Evolutionary conservation across 75 land plant genomes (phyloP).

Genomic region (Picea glauca): DNA sequence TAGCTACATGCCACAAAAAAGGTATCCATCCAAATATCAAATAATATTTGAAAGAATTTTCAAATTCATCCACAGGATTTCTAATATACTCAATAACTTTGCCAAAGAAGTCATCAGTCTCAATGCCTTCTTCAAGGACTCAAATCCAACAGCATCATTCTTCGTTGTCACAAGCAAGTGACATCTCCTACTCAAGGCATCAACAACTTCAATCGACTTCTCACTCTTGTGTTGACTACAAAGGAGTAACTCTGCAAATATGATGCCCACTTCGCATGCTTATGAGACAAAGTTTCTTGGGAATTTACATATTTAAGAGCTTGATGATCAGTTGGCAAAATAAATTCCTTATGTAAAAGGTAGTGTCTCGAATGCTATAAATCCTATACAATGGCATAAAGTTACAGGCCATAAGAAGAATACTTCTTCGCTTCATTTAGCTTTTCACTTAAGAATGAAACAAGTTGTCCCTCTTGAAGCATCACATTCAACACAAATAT

Average conservation of each 20-base stretch:
- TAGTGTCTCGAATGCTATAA: too few relatives aligned
- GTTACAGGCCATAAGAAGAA: too few relatives aligned
- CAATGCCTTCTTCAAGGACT: slow-evolving; percentile 11
- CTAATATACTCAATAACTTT: not conserved
- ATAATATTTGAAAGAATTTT: not conserved
- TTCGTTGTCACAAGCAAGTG: not conserved
- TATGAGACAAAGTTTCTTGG: too few relatives aligned
- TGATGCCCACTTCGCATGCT: slow-evolving; percentile 15
- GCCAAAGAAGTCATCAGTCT: not conserved
- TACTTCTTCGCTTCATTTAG: too few relatives aligned
- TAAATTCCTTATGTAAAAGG: too few relatives aligned
- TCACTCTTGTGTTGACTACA: slow-evolving; percentile 13
- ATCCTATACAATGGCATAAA: too few relatives aligned
- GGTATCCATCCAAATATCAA: slow-evolving; percentile 8
- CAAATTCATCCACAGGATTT: not conserved
- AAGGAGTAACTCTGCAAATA: slow-evolving; percentile 10
- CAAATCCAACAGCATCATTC: slow-evolving; percentile 7
- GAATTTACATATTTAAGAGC: too few relatives aligned
- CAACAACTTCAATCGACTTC: slow-evolving; percentile 8
- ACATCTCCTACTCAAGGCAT: slow-evolving; percentile 11
- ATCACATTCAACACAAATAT: too few relatives aligned
- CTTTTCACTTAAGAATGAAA: too few relatives aligned
- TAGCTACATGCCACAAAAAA: slow-evolving; percentile 14
- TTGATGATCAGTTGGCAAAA: too few relatives aligned
- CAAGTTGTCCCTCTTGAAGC: too few relatives aligned